Evolutionary conservation across 163 green algal genomes (phyloP), one percentile per base, ranked within the genome.

Genomic region (Scenedesmus sp.): DNA sequence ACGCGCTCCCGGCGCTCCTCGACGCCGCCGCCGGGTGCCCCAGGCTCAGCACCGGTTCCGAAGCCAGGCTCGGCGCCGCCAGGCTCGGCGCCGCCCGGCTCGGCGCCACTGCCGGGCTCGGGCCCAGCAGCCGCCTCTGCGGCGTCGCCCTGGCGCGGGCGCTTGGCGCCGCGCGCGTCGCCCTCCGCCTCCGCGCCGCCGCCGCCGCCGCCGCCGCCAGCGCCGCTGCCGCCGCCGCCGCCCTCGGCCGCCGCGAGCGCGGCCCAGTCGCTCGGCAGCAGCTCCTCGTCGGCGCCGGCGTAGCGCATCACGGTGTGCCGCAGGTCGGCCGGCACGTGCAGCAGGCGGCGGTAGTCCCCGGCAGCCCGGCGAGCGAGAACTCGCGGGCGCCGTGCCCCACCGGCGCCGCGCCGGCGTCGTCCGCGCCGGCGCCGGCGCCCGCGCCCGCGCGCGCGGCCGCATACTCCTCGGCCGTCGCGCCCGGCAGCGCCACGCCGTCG

Each of bases 271-370:
- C 77, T 87, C 18, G 22, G 36, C 33, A 81, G 36, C 28, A 90
- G 77, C 5, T 64, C 54, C 60, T 92, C 86, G 39, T 96, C 83
- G 3, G 87, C 83, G 47, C 93, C 60, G 15, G 33, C 70, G 83
- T 97, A 95, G 42, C 24, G 36, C 7, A 84, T 4, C 60, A 66
- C 31, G 53, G 44, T 56, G 39, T 79, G 80, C 9, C 24, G 26
- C 75, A 92, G 65, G 34, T 70, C 51, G 2, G 36, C 2, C 4
- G 89, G 91, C 15, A 75, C 58, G 57, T 89, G 82, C 62, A 96
- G 63, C 64, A 94, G 75, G 10, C 83, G 81, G 15, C 93, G 86
- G 83, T 98, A 98, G 44, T 90, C 92, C 0, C 94, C 39, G 82
- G 71, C 47, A 95, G 77, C 6, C 26, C 53, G 2, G 60, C 39